Evolutionary conservation across 257 asterid genomes (phyloP), one percentile per base, ranked within the genome.

Genomic region (Forsythia viridissima): DNA sequence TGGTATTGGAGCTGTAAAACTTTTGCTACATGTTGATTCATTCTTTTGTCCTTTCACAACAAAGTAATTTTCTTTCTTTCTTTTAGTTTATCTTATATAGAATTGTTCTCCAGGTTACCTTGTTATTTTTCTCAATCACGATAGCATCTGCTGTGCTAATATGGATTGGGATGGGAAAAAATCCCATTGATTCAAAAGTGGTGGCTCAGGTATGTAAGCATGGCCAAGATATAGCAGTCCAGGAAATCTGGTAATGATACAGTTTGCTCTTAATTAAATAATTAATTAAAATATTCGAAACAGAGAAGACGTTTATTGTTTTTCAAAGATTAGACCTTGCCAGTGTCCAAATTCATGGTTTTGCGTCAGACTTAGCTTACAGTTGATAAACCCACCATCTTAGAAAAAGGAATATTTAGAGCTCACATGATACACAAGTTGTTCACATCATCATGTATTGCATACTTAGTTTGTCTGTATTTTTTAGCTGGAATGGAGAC

Each of bases 151-250:
- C 97, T 40, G 90, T 91, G 81, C 92, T 95, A 73, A 91, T 95
- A 75, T 90, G 98, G 98, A 74, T 90, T 77, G 96, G 93, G 79
- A 85, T 83, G 82, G 92, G 88, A 77, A 84, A 80, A 82, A 84
- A 88, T 77, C 88, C 90, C 73, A 87, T 90, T 73, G 83, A 87
- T 71, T 84, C 97, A 71, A 74, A 86, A 76, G 82, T 91, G 77
- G 92, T 95, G 80, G 97, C 97, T 74, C 91, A 93, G 97, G 98
- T 89, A 88, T 82, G 86, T 83, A 6, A 8, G 30, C 66, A n/a
- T 57, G 66, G 11, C 34, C 11, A 57, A n/a, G 30, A 57, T 7
- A 57, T 57, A n/a, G 24, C 6, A n/a, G 30, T n/a, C 66, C 66
- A 57, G 34, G 66, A n/a, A 16, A 57, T 57, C 6, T n/a, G 24